Evolutionary conservation across 768 basidiomycete species (phyloP).

Genomic region (Mycena maculata): DNA sequence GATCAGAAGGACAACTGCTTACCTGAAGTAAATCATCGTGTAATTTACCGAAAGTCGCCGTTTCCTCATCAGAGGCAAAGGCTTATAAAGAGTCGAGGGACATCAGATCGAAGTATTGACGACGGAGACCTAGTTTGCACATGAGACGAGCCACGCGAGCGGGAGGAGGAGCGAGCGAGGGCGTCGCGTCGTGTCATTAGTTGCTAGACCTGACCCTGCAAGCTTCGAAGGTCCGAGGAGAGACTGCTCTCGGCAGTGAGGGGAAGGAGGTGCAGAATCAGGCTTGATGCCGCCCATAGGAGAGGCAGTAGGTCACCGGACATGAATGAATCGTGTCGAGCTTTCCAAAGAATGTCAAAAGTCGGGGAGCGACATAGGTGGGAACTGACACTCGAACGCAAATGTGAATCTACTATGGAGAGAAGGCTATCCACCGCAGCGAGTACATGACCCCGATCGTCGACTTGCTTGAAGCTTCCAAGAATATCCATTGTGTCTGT

Average conservation of each 20-base stretch:
- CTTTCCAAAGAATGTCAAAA: conserved; percentile 36
- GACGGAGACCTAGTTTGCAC: conserved; percentile 49
- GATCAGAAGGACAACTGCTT: conserved; percentile 43
- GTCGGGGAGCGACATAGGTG: conserved; percentile 37
- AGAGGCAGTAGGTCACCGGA: conserved; percentile 28
- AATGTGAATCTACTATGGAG: conserved; percentile 49
- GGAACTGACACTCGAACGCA: conserved; percentile 51
- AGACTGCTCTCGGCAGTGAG: conserved; percentile 20
- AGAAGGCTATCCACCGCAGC: conserved; percentile 55
- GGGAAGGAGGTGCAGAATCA: conserved; percentile 47
- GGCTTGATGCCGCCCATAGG: conserved; percentile 39
- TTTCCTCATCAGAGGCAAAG: conserved; percentile 34
- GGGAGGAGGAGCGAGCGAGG: conserved; percentile 74
- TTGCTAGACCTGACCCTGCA: conserved; percentile 35
- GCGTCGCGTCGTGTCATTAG: conserved; percentile 41
- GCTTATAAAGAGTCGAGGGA: conserved; percentile 48
- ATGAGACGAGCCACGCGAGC: conserved; percentile 75
- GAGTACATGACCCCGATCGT: conserved; percentile 56
- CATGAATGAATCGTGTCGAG: conserved; percentile 22
- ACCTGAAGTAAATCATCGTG: conserved; percentile 41
- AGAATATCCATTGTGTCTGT: conserved; percentile 95
- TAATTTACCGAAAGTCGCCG: conserved; percentile 29
- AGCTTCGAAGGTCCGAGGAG: conserved; percentile 32
- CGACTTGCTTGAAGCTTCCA: conserved; percentile 95
- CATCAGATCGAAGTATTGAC: conserved; percentile 55